A percentile compares a stretch with the other conserved stretches of the same genome.
phyloP scores from a whole-genome alignment of 306 rosid species.

The Casuarina equisetifolia region DNA sequence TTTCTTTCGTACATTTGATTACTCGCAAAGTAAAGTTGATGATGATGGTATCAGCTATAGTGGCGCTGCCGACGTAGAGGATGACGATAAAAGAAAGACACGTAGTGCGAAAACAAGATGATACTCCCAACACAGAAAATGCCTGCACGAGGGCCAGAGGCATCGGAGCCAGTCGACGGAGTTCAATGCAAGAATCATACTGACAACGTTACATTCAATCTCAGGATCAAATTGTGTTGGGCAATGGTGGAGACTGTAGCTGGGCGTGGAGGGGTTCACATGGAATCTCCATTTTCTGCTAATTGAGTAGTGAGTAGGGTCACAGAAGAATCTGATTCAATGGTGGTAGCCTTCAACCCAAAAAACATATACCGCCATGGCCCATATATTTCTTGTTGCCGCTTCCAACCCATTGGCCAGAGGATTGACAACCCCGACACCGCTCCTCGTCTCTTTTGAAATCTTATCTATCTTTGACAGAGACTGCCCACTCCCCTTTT shows the following conservation, averaged over 20 bases:
- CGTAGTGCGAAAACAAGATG: background rate
- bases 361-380: constrained; percentile 29
- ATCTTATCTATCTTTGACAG: constrained; percentile 23
- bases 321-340: constrained; percentile 38
- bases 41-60: background rate
- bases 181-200: constrained; percentile 8
- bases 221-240: background rate
- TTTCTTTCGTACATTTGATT: too few species aligned
- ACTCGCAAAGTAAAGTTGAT: too few species aligned
- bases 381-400: constrained; percentile 46
- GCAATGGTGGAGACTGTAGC: background rate
- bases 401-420: constrained; percentile 42
- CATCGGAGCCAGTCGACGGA: background rate
- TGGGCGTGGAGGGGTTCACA: constrained; percentile 5
- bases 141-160: background rate
- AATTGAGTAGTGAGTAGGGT: constrained; percentile 22
- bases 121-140: background rate
- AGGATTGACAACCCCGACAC: constrained; percentile 32
- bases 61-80: background rate
- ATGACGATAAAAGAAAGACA: constrained; percentile 2
- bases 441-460: constrained; percentile 17
- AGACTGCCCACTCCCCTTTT: constrained; percentile 9
- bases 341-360: constrained; percentile 33
- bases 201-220: background rate
- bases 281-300: constrained; percentile 10